Conservation (phyloP, 257 asterid genomes). For the Solanum bulbocastanum region DNA sequence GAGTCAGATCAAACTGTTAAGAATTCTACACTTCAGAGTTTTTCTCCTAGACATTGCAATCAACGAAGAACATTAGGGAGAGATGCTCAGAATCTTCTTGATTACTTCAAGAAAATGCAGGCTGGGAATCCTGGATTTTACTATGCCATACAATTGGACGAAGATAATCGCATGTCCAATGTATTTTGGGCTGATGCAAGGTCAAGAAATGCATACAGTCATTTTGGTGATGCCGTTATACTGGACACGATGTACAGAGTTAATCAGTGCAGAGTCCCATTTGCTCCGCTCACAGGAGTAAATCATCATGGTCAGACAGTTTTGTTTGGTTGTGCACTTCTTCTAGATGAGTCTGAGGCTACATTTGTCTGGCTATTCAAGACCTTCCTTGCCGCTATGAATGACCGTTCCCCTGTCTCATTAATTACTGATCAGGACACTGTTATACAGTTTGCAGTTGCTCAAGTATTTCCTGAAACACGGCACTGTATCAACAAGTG, state of each 20-base stretch:
- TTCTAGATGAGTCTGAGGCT: conserved; percentile 83
- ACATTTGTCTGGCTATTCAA: conserved; percentile 76
- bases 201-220: conserved; percentile 75
- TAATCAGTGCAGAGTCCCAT: conserved; percentile 60
- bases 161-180: conserved; percentile 77
- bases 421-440: conserved; percentile 64
- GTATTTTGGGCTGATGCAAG: conserved; percentile 92
- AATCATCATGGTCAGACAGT: conserved; percentile 85
- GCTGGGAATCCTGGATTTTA: conserved; percentile 91
- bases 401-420: conserved; percentile 52
- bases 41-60: conserved; percentile 23
- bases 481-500: conserved; percentile 70
- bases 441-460: conserved; percentile 45
- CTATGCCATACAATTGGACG: conserved; percentile 89
- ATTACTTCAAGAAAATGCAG: conserved; percentile 88
- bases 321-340: conserved; percentile 80
- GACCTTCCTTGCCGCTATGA: conserved; percentile 81
- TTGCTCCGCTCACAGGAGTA: conserved; percentile 85
- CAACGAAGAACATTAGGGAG: conserved; percentile 55
- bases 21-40: conserved; percentile 17
- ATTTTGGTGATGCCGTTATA: conserved; percentile 79
- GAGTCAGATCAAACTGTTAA: conserved; percentile 27
- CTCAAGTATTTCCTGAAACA: conserved; percentile 63
- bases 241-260: conserved; percentile 57
- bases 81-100: conserved; percentile 83